Conservation (phyloP, 1,284 basidiomycete species). For the Ceratobasidium sp. region DNA sequence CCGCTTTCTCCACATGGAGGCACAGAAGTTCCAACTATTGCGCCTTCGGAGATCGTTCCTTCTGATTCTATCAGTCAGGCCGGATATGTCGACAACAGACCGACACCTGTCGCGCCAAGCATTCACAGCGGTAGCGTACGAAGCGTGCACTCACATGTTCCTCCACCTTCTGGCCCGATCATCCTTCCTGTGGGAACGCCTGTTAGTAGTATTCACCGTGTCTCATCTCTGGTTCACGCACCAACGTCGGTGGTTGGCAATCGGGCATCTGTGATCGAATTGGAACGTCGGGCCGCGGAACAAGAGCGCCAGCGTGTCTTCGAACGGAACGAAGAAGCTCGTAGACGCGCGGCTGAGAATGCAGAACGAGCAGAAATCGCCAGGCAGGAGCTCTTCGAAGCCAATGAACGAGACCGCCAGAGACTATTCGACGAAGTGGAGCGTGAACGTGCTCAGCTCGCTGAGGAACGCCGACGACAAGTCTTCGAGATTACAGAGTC, state of each 20-base stretch:
- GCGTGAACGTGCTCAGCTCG: slow-evolving; percentile 44
- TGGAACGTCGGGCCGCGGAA: slow-evolving; percentile 36
- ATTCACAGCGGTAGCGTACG: no score
- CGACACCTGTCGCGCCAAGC: slow-evolving; percentile 12
- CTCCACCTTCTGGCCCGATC: slow-evolving; percentile 20
- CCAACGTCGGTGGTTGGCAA: slow-evolving; percentile 14
- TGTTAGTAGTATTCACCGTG: slow-evolving; percentile 16
- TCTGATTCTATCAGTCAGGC: no score
- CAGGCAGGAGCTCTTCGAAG: slow-evolving; percentile 47
- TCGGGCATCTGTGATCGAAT: slow-evolving; percentile 41
- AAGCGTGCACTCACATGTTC: neutral
- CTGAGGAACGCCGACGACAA: slow-evolving; percentile 48
- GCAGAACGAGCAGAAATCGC: slow-evolving; percentile 36
- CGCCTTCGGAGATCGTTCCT: slow-evolving; percentile 20
- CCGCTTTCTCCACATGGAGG: slow-evolving; percentile 16
- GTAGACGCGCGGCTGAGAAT: slow-evolving; percentile 15
- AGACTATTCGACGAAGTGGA: slow-evolving; percentile 48
- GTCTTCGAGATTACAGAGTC: slow-evolving; percentile 47
- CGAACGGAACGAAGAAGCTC: slow-evolving; percentile 29
- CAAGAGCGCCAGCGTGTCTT: slow-evolving; percentile 28
- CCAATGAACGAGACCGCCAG: slow-evolving; percentile 48
- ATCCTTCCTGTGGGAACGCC: slow-evolving; percentile 22
- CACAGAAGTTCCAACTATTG: slow-evolving; percentile 10
- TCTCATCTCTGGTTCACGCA: slow-evolving; percentile 10
- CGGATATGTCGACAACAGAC: slow-evolving; percentile 19